These are phyloP conservation scores for Cordyceps javanica DNA, from an alignment of 2,329 filamentous ascomycete genomes.

Conservation along the genomic window DNA sequence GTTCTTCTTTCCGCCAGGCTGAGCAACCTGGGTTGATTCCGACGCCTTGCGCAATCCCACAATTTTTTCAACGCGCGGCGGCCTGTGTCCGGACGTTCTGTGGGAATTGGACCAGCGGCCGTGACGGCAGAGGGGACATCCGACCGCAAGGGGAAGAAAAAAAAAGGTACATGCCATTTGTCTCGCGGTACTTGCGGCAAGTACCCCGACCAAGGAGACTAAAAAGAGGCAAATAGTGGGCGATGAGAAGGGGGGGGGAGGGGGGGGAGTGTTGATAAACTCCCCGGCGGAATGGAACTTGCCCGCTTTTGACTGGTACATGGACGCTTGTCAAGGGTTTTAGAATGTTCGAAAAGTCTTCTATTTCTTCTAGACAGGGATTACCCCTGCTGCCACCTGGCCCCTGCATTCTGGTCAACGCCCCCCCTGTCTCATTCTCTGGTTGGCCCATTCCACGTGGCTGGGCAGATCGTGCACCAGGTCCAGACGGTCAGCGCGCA, in stretches of 20 bases:
- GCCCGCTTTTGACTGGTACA: background rate
- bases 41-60: too few species aligned
- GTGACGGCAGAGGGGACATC: background rate
- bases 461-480: slow-evolving; percentile 11
- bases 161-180: slow-evolving; percentile 2
- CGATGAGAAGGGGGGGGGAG: background rate
- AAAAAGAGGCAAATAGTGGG: background rate
- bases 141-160: background rate
- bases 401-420: background rate
- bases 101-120: too few species aligned
- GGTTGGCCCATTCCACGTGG: slow-evolving; percentile 7
- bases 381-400: background rate
- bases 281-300: background rate
- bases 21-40: too few species aligned
- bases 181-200: background rate
- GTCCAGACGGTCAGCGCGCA: slow-evolving; percentile 1
- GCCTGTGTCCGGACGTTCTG: background rate
- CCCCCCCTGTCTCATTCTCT: background rate
- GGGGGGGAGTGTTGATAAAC: background rate
- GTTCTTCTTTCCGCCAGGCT: too few species aligned
- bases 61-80: too few species aligned
- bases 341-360: slow-evolving; percentile 11
- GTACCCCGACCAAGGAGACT: background rate
- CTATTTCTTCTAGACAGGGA: background rate
- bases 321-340: background rate